These are phyloP conservation scores for Helotiales sp. DNA, from an alignment of 2,329 filamentous ascomycete species.

Conservation along the genomic window DNA sequence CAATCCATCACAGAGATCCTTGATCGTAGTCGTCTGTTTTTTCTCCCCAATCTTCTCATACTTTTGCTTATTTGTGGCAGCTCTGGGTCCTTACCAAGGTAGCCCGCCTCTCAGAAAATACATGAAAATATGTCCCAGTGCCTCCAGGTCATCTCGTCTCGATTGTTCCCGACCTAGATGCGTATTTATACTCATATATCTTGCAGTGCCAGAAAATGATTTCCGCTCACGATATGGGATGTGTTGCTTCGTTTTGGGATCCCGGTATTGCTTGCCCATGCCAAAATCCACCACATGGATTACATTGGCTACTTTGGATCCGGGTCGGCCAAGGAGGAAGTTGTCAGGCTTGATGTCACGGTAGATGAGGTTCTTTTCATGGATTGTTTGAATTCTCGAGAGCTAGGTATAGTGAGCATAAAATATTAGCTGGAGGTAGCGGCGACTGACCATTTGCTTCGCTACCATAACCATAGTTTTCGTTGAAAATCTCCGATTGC, in stretches of 20 bases:
- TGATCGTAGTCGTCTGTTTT: slow-evolving; percentile 97
- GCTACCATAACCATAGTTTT: slow-evolving; percentile 99
- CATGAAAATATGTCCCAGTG: slow-evolving; percentile 76
- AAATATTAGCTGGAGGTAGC: neutral
- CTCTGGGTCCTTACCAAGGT: slow-evolving; percentile 75
- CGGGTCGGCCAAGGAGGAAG: slow-evolving; percentile 92
- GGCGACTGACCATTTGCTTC: slow-evolving; percentile 83
- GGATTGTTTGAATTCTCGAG: slow-evolving; percentile 88
- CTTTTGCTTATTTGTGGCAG: slow-evolving; percentile 88
- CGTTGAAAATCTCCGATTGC: slow-evolving; percentile 90
- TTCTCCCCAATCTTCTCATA: slow-evolving; percentile 99
- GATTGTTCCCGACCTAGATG: slow-evolving; percentile 96
- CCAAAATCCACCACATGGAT: slow-evolving; percentile 99
- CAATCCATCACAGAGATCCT: slow-evolving; percentile 95
- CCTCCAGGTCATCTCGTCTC: slow-evolving; percentile 92
- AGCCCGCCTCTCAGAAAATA: slow-evolving; percentile 75
- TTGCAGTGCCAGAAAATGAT: slow-evolving; percentile 91
- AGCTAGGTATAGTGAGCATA: slow-evolving; percentile 57
- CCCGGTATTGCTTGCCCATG: slow-evolving; percentile 99
- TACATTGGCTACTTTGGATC: slow-evolving; percentile 93
- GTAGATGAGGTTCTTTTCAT: slow-evolving; percentile 99
- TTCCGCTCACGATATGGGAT: slow-evolving; percentile 98
- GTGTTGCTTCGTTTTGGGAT: slow-evolving; percentile 98
- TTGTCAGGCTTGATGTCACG: slow-evolving; percentile 99
- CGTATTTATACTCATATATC: slow-evolving; percentile 99